A percentile compares a stretch with the other conserved stretches of the same genome.
Evolutionary conservation across 2,329 filamentous ascomycete genomes (phyloP).

Genomic region (Diaporthe eres): DNA sequence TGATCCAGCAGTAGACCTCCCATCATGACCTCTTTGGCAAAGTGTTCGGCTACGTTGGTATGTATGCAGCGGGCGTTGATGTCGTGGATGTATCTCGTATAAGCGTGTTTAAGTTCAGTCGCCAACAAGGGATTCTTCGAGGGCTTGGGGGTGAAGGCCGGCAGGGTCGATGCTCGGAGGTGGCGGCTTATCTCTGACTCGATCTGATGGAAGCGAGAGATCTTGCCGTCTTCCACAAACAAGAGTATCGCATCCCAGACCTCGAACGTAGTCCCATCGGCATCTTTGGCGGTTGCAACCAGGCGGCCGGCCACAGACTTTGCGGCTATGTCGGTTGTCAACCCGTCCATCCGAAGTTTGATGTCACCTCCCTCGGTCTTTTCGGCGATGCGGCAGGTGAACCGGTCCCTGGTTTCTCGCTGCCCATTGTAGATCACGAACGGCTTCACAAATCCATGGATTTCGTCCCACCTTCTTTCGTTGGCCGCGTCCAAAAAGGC

Average conservation of each 20-base stretch:
- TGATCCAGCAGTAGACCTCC: not conserved
- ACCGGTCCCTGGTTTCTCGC: not conserved
- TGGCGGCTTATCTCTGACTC: not conserved
- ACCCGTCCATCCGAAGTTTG: not conserved
- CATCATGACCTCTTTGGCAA: not conserved
- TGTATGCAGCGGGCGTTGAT: not conserved
- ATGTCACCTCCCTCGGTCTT: not conserved
- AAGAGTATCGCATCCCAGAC: not conserved
- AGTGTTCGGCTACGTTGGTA: not conserved
- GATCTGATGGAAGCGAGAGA: not conserved
- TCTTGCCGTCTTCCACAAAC: not conserved
- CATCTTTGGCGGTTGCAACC: not conserved
- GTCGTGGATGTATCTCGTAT: not conserved
- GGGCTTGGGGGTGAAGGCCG: not conserved
- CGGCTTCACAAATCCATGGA: not conserved
- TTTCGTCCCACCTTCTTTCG: not conserved
- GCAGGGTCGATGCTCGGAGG: not conserved
- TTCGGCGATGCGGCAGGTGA: not conserved
- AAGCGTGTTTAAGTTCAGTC: not conserved
- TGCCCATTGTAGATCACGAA: not conserved
- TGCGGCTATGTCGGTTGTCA: not conserved
- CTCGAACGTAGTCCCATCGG: not conserved
- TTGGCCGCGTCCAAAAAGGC: not conserved
- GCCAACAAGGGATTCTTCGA: not conserved
- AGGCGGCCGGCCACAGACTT: not conserved